Conservation (phyloP, 2,329 filamentous ascomycete species). For the Gliomastix tumulicola region DNA sequence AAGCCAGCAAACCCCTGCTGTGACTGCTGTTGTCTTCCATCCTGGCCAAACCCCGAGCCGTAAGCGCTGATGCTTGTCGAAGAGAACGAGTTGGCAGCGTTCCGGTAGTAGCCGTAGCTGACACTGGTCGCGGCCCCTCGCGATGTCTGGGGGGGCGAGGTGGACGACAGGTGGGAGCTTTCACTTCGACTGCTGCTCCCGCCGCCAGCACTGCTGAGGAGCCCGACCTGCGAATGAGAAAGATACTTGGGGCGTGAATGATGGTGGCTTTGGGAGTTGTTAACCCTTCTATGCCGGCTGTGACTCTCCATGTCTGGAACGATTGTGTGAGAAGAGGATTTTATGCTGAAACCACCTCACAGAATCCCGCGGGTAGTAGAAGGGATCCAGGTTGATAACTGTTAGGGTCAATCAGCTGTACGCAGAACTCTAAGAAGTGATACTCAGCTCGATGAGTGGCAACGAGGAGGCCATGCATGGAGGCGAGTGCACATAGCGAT, state of each 20-base stretch:
- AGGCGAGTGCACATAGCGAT: no score
- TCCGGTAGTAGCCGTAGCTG: slow-evolving; percentile 55
- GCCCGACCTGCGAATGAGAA: slow-evolving; percentile 33
- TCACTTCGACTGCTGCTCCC: slow-evolving; percentile 16
- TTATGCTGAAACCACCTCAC: slow-evolving; percentile 45
- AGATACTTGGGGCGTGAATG: slow-evolving; percentile 47
- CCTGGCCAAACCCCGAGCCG: slow-evolving; percentile 58
- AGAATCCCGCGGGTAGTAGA: slow-evolving; percentile 55
- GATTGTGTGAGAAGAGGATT: slow-evolving; percentile 39
- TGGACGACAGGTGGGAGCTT: slow-evolving; percentile 40
- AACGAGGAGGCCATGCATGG: no score
- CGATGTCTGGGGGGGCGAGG: slow-evolving; percentile 39
- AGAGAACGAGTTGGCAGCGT: slow-evolving; percentile 44
- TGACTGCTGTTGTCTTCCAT: slow-evolving; percentile 49
- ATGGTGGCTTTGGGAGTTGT: slow-evolving; percentile 62
- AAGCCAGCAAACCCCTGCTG: slow-evolving; percentile 51
- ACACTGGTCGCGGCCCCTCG: slow-evolving; percentile 40
- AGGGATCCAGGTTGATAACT: slow-evolving; percentile 52
- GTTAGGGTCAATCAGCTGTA: slow-evolving; percentile 15
- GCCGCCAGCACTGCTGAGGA: slow-evolving; percentile 13
- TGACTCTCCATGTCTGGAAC: slow-evolving; percentile 72
- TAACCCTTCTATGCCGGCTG: slow-evolving; percentile 65
- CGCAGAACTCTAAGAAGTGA: no score
- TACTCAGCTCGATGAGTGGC: no score
- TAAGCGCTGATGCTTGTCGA: slow-evolving; percentile 47